These are phyloP conservation scores for Leishmania gerbilli DNA, from an alignment of 208 protist genomes.

Conservation along the genomic window DNA sequence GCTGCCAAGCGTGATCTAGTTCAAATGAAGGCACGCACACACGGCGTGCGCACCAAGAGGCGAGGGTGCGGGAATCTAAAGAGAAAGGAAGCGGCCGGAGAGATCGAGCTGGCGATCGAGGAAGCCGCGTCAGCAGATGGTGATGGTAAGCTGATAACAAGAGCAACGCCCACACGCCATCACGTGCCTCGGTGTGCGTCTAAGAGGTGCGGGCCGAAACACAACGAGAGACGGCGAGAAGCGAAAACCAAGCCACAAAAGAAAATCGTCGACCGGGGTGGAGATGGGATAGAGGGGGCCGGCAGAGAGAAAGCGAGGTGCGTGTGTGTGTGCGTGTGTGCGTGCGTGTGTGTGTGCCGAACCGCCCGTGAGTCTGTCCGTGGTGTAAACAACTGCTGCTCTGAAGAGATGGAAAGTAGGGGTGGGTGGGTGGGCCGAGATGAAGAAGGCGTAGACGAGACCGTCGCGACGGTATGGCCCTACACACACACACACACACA, in stretches of 20 bases:
- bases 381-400: neutral
- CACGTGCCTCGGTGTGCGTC: neutral
- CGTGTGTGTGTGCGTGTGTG: neutral
- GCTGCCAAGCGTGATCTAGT: neutral
- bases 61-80: neutral
- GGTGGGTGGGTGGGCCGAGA: neutral
- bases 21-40: neutral
- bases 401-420: neutral
- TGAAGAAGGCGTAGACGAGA: neutral
- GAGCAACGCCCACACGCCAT: neutral
- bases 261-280: neutral
- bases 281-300: neutral
- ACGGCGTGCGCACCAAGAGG: neutral
- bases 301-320: neutral
- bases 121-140: neutral
- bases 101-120: neutral
- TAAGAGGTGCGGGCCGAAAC: neutral
- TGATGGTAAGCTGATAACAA: neutral
- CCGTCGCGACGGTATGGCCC: neutral
- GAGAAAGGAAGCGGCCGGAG: conserved; percentile 5
- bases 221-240: neutral
- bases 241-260: neutral
- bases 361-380: neutral
- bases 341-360: neutral
- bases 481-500: neutral